These are phyloP conservation scores for Penicillium canariense DNA, from an alignment of 495 filamentous ascomycete species.

Conservation along the genomic window DNA sequence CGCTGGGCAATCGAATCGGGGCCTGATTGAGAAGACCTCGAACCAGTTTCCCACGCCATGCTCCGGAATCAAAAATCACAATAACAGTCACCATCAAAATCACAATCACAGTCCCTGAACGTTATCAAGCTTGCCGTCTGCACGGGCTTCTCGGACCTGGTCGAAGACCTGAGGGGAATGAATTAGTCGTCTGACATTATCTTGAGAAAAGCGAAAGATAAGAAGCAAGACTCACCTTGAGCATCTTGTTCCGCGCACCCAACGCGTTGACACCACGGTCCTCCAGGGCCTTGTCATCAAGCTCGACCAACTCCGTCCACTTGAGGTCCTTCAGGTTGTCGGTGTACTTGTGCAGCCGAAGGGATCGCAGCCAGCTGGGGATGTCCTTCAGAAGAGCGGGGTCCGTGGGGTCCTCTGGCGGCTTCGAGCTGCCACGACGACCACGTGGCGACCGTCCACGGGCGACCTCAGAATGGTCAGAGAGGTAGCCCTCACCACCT, in stretches of 20 bases:
- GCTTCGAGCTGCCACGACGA: slow-evolving; percentile 91
- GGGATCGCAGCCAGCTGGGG: slow-evolving; percentile 89
- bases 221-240: slow-evolving; percentile 66
- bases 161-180: slow-evolving; percentile 69
- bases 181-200: slow-evolving; percentile 3
- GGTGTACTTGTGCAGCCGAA: slow-evolving; percentile 97
- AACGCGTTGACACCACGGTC: slow-evolving; percentile 92
- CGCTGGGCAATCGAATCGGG: slow-evolving; percentile 13
- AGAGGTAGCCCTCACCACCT: slow-evolving; percentile 83
- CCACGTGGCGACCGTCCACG: slow-evolving; percentile 92
- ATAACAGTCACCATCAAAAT: slow-evolving; percentile 15
- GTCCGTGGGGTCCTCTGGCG: slow-evolving; percentile 96
- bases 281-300: slow-evolving; percentile 92
- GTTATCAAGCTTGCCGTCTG: slow-evolving; percentile 62
- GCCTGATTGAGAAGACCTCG: background rate
- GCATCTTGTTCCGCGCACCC: slow-evolving; percentile 94
- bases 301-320: slow-evolving; percentile 88
- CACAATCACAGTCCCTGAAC: slow-evolving; percentile 27
- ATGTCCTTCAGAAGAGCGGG: slow-evolving; percentile 89
- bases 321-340: slow-evolving; percentile 96
- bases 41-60: slow-evolving; percentile 11
- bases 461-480: slow-evolving; percentile 86
- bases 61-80: no score
- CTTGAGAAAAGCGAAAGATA: slow-evolving; percentile 7
- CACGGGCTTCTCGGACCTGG: slow-evolving; percentile 81